Base-by-base conservation (phyloP, 176 grass and related monocot genomes). In the Oryza glumipatula region DNA sequence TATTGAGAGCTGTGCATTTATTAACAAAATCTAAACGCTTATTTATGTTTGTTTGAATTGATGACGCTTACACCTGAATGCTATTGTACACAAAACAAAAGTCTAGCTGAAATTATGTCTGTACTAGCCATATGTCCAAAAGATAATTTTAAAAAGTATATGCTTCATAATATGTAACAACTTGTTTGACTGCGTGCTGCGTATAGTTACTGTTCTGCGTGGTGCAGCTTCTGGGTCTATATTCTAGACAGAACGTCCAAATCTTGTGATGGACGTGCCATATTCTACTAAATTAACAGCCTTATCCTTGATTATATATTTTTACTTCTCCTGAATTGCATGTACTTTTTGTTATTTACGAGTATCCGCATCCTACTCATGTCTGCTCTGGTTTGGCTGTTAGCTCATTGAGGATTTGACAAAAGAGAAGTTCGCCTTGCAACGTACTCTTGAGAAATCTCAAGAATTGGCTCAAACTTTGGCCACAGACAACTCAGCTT, bases 371-470 rank as follows among this genome's bases (percentile, higher is more conserved):
- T 70, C 76, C 7, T 83, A 21, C 72, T 92, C 73, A 92, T 47
- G 69, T 11, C 4, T 79, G 51, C 39, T 72, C 49, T 78, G 74
- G 22, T 91, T 79, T 88, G 81, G 49, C 70, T 82, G 39, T 52
- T 92, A 99, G 97, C 88, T 95, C 66, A 99, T 99, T 68, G 94
- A 99, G 68, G 97, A 99, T 92, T 88, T 99, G 86, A 99, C 97
- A 61, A 87, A 90, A 91, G 94, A 96, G 72, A 99, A 99, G 60
- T 99, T 99, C 39, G 89, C 97, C 21, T 88, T 99, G 52, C 94
- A 99, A 91, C 92, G 86, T 61, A 92, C 90, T 80, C 86, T 99
- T 74, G 90, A 91, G 82, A 96, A 89, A 82, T 94, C 97, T 78
- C 88, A 88, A 88, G 88, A 74, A 68, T 41, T 99, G 65, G 88